These are phyloP conservation scores for Pythium aphanidermatum DNA, from an alignment of 352 stramenopile genomes.

Conservation along the genomic window DNA sequence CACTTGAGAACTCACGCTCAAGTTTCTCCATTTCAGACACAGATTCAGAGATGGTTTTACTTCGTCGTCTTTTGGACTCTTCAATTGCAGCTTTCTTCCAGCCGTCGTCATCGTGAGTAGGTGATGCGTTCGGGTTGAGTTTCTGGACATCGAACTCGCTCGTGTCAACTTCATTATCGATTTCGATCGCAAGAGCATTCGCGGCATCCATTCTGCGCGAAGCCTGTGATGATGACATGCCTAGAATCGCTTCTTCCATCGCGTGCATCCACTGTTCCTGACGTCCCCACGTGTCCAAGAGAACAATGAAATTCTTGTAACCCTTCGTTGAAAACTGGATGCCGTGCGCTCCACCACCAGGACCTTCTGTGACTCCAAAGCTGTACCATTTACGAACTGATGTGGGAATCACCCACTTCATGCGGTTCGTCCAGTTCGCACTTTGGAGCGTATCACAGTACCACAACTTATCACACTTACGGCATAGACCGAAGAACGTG, in stretches of 20 bases:
- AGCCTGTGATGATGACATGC: slow-evolving; percentile 48
- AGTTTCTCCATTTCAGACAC: slow-evolving; percentile 28
- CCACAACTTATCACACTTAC: slow-evolving; percentile 86
- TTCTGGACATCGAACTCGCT: slow-evolving; percentile 62
- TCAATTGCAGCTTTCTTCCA: slow-evolving; percentile 1
- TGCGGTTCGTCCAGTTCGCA: slow-evolving; percentile 78
- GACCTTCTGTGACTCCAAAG: slow-evolving; percentile 71
- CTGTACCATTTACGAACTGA: slow-evolving; percentile 86
- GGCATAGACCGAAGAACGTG: slow-evolving; percentile 78
- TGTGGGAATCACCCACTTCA: slow-evolving; percentile 88
- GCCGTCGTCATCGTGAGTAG: slow-evolving; percentile 4
- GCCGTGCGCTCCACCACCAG: slow-evolving; percentile 75
- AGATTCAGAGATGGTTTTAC: slow-evolving; percentile 34
- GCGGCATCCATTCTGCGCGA: slow-evolving; percentile 56
- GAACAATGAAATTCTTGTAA: slow-evolving; percentile 86
- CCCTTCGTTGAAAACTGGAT: slow-evolving; percentile 85
- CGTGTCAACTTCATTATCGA: slow-evolving; percentile 84
- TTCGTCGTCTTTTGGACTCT: slow-evolving; percentile 17
- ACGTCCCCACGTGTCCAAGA: slow-evolving; percentile 78
- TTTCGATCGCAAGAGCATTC: slow-evolving; percentile 78
- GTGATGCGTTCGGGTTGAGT: slow-evolving; percentile 13
- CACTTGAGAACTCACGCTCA: slow-evolving; percentile 24
- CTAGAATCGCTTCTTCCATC: slow-evolving; percentile 72
- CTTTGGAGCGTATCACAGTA: slow-evolving; percentile 83
- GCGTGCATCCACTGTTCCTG: slow-evolving; percentile 87